These are phyloP conservation scores for Asterophora parasitica DNA, from an alignment of 768 basidiomycete genomes.

Conservation along the genomic window DNA sequence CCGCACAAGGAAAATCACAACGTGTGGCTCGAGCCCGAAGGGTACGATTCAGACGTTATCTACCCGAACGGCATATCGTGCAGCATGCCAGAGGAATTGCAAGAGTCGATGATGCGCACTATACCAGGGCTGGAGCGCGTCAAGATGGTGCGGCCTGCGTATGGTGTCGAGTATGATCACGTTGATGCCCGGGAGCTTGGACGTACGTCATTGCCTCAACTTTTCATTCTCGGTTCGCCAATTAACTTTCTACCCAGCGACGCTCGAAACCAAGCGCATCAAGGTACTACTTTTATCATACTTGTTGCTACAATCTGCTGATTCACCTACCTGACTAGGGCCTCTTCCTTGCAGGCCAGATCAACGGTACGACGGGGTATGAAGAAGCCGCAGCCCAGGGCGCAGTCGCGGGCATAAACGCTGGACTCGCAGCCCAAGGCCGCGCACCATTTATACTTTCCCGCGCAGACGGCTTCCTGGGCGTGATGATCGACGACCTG, in stretches of 20 bases:
- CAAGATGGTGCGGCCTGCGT: slow-evolving; percentile 79
- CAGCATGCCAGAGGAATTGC: slow-evolving; percentile 81
- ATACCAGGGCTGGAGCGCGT: slow-evolving; percentile 83
- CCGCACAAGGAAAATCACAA: slow-evolving; percentile 63
- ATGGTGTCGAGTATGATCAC: slow-evolving; percentile 92
- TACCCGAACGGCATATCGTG: slow-evolving; percentile 91
- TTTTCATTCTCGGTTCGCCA: background rate
- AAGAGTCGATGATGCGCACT: slow-evolving; percentile 78
- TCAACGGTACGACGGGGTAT: slow-evolving; percentile 92
- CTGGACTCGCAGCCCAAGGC: slow-evolving; percentile 61
- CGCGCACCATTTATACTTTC: slow-evolving; percentile 59
- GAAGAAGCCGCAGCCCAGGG: slow-evolving; percentile 94
- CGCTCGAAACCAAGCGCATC: slow-evolving; percentile 83
- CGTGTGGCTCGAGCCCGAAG: slow-evolving; percentile 91
- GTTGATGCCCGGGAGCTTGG: slow-evolving; percentile 80
- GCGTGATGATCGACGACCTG: slow-evolving; percentile 91
- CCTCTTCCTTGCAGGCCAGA: slow-evolving; percentile 85
- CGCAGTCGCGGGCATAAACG: slow-evolving; percentile 83
- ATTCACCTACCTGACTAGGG: slow-evolving; percentile 39
- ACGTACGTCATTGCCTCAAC: slow-evolving; percentile 38
- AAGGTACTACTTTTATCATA: slow-evolving; percentile 34
- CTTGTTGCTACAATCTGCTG: too few relatives aligned
- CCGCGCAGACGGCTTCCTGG: slow-evolving; percentile 83
- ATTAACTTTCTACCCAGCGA: slow-evolving; percentile 39
- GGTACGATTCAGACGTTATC: slow-evolving; percentile 84